Evolutionary conservation across 2,329 filamentous ascomycete genomes (phyloP).

Genomic region (Onygenales sp.): DNA sequence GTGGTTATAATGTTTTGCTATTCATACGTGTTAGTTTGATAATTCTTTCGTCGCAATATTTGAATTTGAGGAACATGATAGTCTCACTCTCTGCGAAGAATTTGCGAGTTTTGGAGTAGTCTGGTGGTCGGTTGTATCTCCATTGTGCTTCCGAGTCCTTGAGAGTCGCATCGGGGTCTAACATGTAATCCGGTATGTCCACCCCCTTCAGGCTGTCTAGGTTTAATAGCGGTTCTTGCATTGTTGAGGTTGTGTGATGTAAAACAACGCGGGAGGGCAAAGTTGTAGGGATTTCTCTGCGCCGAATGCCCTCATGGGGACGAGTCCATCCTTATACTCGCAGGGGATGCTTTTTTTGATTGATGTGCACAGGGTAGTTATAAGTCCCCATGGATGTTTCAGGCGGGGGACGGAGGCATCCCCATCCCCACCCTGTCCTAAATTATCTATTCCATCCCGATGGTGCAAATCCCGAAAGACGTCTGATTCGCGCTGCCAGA

Average conservation of each 20-base stretch:
- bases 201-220: neutral
- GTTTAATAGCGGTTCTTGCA: neutral
- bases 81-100: conserved; percentile 47
- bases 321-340: neutral
- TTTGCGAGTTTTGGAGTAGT: conserved; percentile 55
- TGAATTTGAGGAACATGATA: neutral
- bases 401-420: neutral
- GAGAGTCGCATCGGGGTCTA: conserved; percentile 50
- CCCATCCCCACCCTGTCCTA: neutral
- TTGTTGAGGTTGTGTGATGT: neutral
- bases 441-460: neutral
- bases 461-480: neutral
- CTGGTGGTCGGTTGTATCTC: conserved; percentile 52
- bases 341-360: too few species aligned
- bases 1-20: conserved; percentile 51
- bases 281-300: too few species aligned
- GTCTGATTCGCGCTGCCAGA: neutral
- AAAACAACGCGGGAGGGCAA: too few species aligned
- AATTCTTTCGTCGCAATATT: conserved; percentile 15
- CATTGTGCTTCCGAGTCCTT: conserved; percentile 46
- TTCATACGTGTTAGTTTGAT: neutral
- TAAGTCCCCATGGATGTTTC: neutral
- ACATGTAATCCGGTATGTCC: conserved; percentile 46
- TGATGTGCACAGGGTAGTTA: neutral
- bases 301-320: neutral